Evolutionary conservation across 768 basidiomycete genomes (phyloP).

Genomic region (Pisolithus tinctorius): DNA sequence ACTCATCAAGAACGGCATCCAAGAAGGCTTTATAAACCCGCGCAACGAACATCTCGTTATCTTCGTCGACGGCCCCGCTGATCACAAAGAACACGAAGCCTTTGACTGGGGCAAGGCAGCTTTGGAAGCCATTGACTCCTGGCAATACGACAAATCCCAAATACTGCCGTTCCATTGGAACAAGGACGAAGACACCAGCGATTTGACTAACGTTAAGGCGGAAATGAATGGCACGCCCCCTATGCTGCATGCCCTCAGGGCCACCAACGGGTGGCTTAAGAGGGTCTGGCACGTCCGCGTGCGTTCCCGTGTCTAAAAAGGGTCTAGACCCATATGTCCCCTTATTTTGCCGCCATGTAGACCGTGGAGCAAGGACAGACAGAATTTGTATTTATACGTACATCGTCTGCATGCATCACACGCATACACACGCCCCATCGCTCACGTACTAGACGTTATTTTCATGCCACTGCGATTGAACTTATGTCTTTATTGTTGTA

Average conservation of each 20-base stretch:
- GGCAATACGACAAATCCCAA: conserved; percentile 36
- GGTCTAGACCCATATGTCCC: not conserved
- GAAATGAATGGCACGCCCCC: conserved; percentile 14
- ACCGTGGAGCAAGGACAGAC: conserved; percentile 2
- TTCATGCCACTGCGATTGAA: not conserved
- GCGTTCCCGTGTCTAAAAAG: conserved; percentile 16
- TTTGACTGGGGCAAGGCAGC: conserved; percentile 80
- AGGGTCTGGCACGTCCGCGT: conserved; percentile 28
- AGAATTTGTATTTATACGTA: conserved; percentile 4
- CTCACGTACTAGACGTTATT: no score
- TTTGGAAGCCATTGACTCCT: conserved; percentile 54
- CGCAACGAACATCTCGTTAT: conserved; percentile 54
- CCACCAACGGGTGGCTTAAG: conserved; percentile 25
- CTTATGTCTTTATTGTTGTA: not conserved
- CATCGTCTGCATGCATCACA: conserved; percentile 2
- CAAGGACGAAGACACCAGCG: conserved; percentile 30
- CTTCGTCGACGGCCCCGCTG: conserved; percentile 70
- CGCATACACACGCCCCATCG: not conserved
- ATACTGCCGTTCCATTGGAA: conserved; percentile 46
- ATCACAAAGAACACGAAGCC: conserved; percentile 41
- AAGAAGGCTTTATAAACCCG: conserved; percentile 68
- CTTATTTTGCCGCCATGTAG: conserved; percentile 4
- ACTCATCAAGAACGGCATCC: conserved; percentile 60
- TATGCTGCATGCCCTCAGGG: conserved; percentile 17
- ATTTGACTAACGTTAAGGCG: conserved; percentile 12